These are phyloP conservation scores for Alternaria novae-zelandiae DNA, from an alignment of 2,329 filamentous ascomycete species.

Conservation along the genomic window DNA sequence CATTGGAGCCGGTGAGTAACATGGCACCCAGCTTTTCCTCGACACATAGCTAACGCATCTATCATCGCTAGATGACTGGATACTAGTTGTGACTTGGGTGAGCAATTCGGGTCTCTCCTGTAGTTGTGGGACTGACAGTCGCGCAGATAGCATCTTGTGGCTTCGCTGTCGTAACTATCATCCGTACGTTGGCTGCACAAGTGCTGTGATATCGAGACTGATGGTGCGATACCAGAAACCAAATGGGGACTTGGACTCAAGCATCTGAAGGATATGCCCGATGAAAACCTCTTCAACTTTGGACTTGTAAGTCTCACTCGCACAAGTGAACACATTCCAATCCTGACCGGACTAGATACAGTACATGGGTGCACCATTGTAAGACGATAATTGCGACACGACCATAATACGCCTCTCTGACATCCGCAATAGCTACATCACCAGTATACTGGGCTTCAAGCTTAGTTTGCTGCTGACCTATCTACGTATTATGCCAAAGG, in stretches of 20 bases:
- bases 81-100: slow-evolving; percentile 19
- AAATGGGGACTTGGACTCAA: slow-evolving; percentile 22
- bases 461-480: slow-evolving; percentile 20
- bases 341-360: slow-evolving; percentile 16
- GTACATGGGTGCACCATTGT: slow-evolving; percentile 26
- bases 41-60: neutral
- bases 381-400: neutral
- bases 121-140: neutral
- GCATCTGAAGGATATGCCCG: slow-evolving; percentile 15
- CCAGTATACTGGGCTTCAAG: slow-evolving; percentile 24
- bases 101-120: neutral
- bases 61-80: slow-evolving; percentile 14
- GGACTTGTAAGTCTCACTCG: slow-evolving; percentile 8
- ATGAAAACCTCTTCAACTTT: slow-evolving; percentile 19
- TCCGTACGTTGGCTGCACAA: slow-evolving; percentile 9
- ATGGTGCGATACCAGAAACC: slow-evolving; percentile 7
- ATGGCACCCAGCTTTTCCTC: neutral
- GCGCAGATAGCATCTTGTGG: slow-evolving; percentile 16
- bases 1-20: slow-evolving; percentile 15
- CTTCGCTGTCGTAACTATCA: slow-evolving; percentile 16
- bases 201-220: neutral
- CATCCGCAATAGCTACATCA: slow-evolving; percentile 13
- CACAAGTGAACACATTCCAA: neutral
- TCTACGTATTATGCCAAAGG: slow-evolving; percentile 23
- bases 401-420: neutral